Percentiles rank a stretch among this genome's conserved stretches.
phyloP scores from a whole-genome alignment of 2,329 filamentous ascomycete species.

The Microcyclospora pomicola region DNA sequence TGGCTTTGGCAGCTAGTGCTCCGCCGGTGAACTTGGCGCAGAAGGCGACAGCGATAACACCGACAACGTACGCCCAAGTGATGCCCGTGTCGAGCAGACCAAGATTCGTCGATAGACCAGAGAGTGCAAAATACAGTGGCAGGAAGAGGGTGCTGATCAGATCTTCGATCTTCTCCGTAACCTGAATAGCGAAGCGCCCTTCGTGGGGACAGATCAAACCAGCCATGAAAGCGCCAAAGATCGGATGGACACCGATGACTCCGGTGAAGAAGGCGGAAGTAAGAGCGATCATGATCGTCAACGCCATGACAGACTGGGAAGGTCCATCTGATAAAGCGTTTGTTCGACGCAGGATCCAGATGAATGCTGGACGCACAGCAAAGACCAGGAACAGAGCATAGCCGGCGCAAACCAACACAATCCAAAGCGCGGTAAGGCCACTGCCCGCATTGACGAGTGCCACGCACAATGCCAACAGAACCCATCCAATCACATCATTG shows the following conservation, averaged over 20 bases:
- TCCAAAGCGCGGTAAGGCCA: constrained; percentile 72
- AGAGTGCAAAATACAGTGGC: constrained; percentile 86
- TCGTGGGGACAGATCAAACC: constrained; percentile 85
- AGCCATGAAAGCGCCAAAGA: constrained; percentile 84
- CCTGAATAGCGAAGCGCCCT: constrained; percentile 75
- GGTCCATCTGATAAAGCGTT: constrained; percentile 78
- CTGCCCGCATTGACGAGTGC: constrained; percentile 78
- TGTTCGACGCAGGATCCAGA: constrained; percentile 58
- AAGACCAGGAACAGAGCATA: constrained; percentile 66
- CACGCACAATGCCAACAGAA: constrained; percentile 82
- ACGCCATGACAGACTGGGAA: constrained; percentile 66
- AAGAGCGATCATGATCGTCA: constrained; percentile 69
- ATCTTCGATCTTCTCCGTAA: constrained; percentile 92
- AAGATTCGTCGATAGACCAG: constrained; percentile 75
- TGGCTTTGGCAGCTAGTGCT: constrained; percentile 59
- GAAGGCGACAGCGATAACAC: constrained; percentile 69
- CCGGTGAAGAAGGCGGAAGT: constrained; percentile 75
- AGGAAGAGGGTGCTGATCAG: constrained; percentile 70
- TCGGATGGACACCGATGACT: constrained; percentile 84
- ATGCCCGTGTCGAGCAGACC: constrained; percentile 69
- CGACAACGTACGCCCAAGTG: constrained; percentile 82
- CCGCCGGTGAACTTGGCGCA: constrained; percentile 74
- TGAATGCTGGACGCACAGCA: constrained; percentile 57
- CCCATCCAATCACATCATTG: constrained; percentile 86
- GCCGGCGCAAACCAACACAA: constrained; percentile 60